Conservation (phyloP, 306 rosid species). For the Myrica gale region DNA sequence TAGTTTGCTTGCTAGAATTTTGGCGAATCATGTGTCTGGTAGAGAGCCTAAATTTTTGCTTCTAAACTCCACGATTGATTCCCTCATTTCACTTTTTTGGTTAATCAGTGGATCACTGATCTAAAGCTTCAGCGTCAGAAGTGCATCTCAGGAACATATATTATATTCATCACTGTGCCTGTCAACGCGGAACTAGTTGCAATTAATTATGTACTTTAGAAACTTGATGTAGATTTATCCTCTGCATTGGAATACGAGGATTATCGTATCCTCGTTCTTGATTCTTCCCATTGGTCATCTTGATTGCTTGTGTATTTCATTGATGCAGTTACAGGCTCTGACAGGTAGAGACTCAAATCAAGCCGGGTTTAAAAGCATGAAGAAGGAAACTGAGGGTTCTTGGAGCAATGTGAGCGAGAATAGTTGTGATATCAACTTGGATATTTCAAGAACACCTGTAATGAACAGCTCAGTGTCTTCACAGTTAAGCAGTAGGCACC, state of each 20-base stretch:
- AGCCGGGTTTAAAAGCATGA: slow-evolving; percentile 27
- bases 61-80: slow-evolving; percentile 29
- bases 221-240: slow-evolving; percentile 8
- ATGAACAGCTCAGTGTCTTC: slow-evolving; percentile 50
- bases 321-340: slow-evolving; percentile 55
- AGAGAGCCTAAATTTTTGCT: slow-evolving; percentile 25
- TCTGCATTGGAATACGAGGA: slow-evolving; percentile 28
- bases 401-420: slow-evolving; percentile 91
- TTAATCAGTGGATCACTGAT: slow-evolving; percentile 40
- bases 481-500: slow-evolving; percentile 38
- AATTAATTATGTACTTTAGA: slow-evolving; percentile 4
- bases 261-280: slow-evolving; percentile 9
- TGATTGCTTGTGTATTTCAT: slow-evolving; percentile 14
- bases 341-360: slow-evolving; percentile 48
- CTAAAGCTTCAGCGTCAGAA: slow-evolving; percentile 44
- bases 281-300: neutral
- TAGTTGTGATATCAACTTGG: slow-evolving; percentile 69
- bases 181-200: slow-evolving; percentile 34
- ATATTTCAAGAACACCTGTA: slow-evolving; percentile 63
- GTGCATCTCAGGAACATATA: slow-evolving; percentile 29
- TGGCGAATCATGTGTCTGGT: slow-evolving; percentile 25
- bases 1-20: slow-evolving; percentile 10
- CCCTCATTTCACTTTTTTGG: slow-evolving; percentile 28
- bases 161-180: slow-evolving; percentile 21
- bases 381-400: slow-evolving; percentile 67